Evolutionary conservation across 2,329 filamentous ascomycete genomes (phyloP).

Genomic region (Aspergillus texensis): DNA sequence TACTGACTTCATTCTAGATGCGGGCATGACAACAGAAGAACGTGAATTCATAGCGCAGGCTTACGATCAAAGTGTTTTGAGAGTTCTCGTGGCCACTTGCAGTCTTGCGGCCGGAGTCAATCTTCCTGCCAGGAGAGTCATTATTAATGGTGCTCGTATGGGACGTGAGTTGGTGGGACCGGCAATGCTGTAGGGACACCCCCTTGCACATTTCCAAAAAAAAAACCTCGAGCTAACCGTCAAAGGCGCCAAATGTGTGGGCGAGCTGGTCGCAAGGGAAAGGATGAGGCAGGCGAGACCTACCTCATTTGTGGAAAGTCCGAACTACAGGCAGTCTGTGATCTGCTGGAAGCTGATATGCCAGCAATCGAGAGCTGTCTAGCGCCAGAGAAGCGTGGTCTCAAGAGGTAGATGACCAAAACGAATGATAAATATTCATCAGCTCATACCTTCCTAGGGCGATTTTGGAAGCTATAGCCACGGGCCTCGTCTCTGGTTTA

Average conservation of each 20-base stretch:
- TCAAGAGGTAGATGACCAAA: constrained; percentile 59
- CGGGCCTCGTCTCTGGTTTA: constrained; percentile 66
- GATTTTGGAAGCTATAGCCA: constrained; percentile 70
- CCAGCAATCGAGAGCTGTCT: constrained; percentile 71
- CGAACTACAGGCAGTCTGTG: constrained; percentile 70
- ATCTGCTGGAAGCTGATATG: constrained; percentile 72
- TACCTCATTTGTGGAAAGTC: constrained; percentile 71
- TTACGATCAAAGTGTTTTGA: constrained; percentile 69
- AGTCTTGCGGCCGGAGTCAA: constrained; percentile 84
- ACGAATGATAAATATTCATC: not conserved
- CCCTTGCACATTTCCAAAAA: not conserved
- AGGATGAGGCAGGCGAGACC: constrained; percentile 75
- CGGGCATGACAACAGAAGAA: constrained; percentile 70
- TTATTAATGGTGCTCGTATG: constrained; percentile 75
- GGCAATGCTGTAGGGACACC: constrained; percentile 64
- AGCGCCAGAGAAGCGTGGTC: constrained; percentile 65
- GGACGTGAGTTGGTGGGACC: constrained; percentile 75
- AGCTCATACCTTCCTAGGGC: constrained; percentile 53
- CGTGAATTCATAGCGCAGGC: constrained; percentile 70
- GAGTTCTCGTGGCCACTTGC: constrained; percentile 75
- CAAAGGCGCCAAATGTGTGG: constrained; percentile 73
- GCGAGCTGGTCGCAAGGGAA: constrained; percentile 75
- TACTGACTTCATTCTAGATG: constrained; percentile 37
- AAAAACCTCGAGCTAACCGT: constrained; percentile 23
- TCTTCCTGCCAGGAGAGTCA: constrained; percentile 70